These are phyloP conservation scores for Leccinum subtestaceum DNA, from an alignment of 768 basidiomycete species.

Conservation along the genomic window DNA sequence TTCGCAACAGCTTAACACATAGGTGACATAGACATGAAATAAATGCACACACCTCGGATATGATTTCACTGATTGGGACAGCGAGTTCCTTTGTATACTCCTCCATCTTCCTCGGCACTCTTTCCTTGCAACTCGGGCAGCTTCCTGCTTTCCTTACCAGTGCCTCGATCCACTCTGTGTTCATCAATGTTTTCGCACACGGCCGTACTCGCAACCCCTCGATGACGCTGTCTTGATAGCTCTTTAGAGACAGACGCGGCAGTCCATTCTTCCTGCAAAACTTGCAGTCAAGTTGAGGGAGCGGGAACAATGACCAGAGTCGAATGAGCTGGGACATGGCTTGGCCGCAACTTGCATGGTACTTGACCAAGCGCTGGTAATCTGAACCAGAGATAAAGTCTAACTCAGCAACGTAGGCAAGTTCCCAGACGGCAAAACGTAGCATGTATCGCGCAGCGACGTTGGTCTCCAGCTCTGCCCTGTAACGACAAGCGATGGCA, in stretches of 20 bases:
- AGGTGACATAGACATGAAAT: not conserved
- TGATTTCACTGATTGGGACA: conserved; percentile 27
- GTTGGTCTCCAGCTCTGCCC: conserved; percentile 33
- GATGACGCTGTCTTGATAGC: conserved; percentile 34
- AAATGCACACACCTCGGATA: conserved; percentile 26
- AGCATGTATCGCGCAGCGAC: conserved; percentile 39
- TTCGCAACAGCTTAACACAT: not conserved
- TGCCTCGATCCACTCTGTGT: conserved; percentile 30
- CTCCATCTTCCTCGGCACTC: conserved; percentile 29
- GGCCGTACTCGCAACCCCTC: conserved; percentile 32
- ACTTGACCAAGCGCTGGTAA: conserved; percentile 36
- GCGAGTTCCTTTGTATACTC: conserved; percentile 30
- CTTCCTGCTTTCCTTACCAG: conserved; percentile 32
- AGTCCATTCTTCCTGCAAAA: conserved; percentile 35
- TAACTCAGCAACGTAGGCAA: conserved; percentile 34
- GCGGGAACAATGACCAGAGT: conserved; percentile 31
- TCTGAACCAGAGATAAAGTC: conserved; percentile 37
- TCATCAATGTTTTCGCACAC: conserved; percentile 30
- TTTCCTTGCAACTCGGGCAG: conserved; percentile 29
- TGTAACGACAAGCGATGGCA: conserved; percentile 37
- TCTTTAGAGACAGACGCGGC: conserved; percentile 31
- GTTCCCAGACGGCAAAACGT: conserved; percentile 34
- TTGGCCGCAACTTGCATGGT: conserved; percentile 34
- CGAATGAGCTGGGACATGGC: conserved; percentile 34
- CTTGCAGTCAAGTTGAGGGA: conserved; percentile 34